These are phyloP conservation scores for Lactifluus echinatus DNA, from an alignment of 768 basidiomycete species.

Conservation along the genomic window DNA sequence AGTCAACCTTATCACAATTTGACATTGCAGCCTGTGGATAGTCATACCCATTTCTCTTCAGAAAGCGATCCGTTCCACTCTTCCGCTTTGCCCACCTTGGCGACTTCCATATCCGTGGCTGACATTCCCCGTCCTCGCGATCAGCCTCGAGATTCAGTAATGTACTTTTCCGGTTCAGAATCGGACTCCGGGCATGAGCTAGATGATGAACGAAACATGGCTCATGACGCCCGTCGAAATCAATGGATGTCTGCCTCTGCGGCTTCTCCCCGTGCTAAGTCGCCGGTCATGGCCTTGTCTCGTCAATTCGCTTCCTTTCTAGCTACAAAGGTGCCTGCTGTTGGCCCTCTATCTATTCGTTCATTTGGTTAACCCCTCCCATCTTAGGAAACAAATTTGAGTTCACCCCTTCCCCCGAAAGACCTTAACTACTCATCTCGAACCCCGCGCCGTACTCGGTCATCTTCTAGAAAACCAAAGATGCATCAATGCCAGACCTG, in stretches of 20 bases:
- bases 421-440: slow-evolving; percentile 1
- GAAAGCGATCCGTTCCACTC: neutral
- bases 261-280: slow-evolving; percentile 3
- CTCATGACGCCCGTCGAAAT: slow-evolving; percentile 1
- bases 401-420: neutral
- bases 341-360: neutral
- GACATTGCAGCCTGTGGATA: neutral
- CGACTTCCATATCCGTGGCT: neutral
- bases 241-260: slow-evolving; percentile 2
- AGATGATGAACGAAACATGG: slow-evolving; percentile 7
- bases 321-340: slow-evolving; percentile 8
- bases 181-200: slow-evolving; percentile 12
- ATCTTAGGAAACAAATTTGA: slow-evolving; percentile 1
- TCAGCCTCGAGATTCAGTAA: neutral
- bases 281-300: neutral
- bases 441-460: slow-evolving; percentile 5
- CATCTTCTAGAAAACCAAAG: slow-evolving; percentile 30
- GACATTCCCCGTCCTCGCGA: neutral
- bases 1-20: slow-evolving; percentile 1
- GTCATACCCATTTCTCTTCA: neutral
- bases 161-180: slow-evolving; percentile 12
- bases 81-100: neutral
- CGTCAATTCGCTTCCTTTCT: slow-evolving; percentile 13
- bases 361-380: neutral
- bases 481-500: slow-evolving; percentile 43